Percentiles rank a stretch among this genome's conserved stretches.
Conservation (phyloP, 1,284 basidiomycete species). For the Somion occarium region DNA sequence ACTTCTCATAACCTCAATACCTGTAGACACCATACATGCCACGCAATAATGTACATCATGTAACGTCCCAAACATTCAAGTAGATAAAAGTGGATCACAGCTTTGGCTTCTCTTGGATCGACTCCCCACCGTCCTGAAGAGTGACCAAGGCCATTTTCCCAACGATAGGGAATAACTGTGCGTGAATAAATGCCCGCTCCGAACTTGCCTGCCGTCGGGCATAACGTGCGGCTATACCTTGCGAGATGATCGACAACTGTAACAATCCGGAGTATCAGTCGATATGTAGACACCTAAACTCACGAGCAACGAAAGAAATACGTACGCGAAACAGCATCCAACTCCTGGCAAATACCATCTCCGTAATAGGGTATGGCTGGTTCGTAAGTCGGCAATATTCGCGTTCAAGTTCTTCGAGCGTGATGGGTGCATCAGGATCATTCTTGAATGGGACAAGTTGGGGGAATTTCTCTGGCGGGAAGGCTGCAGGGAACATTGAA, state of each 20-base stretch:
- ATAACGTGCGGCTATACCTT: conserved; percentile 90
- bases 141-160: conserved; percentile 58
- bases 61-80: too few species aligned
- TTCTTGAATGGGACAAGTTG: conserved; percentile 56
- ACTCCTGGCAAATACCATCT: conserved; percentile 76
- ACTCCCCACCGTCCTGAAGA: conserved; percentile 45
- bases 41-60: too few species aligned
- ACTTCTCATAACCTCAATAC: neutral
- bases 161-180: conserved; percentile 55
- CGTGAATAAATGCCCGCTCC: conserved; percentile 61
- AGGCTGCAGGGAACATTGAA: conserved; percentile 18
- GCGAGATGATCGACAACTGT: conserved; percentile 81
- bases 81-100: neutral
- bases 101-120: neutral
- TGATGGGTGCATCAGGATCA: conserved; percentile 55
- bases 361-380: conserved; percentile 65
- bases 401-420: conserved; percentile 70
- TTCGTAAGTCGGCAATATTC: conserved; percentile 65
- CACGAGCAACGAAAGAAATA: conserved; percentile 6
- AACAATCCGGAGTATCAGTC: conserved; percentile 4
- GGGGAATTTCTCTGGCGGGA: conserved; percentile 12
- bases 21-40: too few species aligned
- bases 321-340: conserved; percentile 87
- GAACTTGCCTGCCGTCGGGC: conserved; percentile 85
- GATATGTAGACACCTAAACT: neutral